Conservation (phyloP, 1,284 basidiomycete genomes). For the Peniophora sp. region DNA sequence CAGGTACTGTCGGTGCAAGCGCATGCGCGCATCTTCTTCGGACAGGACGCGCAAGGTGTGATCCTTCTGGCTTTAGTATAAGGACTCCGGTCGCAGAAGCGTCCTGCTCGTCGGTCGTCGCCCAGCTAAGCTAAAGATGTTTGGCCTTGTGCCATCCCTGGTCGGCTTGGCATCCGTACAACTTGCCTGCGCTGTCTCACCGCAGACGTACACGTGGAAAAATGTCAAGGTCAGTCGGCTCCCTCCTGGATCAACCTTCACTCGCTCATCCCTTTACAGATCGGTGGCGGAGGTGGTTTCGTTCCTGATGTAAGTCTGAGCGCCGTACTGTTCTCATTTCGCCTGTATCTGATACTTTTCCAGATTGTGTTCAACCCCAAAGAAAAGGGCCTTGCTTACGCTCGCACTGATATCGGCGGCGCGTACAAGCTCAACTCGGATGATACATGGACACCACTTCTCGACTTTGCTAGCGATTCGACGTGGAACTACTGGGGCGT, state of each 20-base stretch:
- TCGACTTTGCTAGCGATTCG: constrained; percentile 49
- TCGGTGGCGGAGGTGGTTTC: constrained; percentile 36
- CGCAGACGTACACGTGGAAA: constrained; percentile 52
- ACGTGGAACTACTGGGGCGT: constrained; percentile 61
- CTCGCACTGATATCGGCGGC: constrained; percentile 61
- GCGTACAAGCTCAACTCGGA: constrained; percentile 56
- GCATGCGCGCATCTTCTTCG: no score
- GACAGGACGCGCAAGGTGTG: no score
- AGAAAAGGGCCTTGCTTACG: constrained; percentile 51
- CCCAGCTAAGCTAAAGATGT: neutral
- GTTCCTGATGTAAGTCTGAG: no score
- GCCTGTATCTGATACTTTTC: no score
- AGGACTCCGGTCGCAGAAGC: no score
- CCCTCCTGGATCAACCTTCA: neutral
- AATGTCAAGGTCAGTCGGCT: constrained; percentile 49
- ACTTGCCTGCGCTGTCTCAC: constrained; percentile 29
- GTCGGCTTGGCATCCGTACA: no score
- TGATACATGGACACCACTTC: constrained; percentile 51
- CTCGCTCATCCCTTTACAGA: neutral
- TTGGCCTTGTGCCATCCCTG: constrained; percentile 10
- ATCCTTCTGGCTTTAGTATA: no score
- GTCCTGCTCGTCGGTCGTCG: no score
- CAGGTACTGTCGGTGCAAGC: no score
- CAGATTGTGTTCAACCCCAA: constrained; percentile 57
- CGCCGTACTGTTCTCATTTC: no score